Evolutionary conservation across 495 filamentous ascomycete species (phyloP).

Genomic region (Lepraria neglecta): DNA sequence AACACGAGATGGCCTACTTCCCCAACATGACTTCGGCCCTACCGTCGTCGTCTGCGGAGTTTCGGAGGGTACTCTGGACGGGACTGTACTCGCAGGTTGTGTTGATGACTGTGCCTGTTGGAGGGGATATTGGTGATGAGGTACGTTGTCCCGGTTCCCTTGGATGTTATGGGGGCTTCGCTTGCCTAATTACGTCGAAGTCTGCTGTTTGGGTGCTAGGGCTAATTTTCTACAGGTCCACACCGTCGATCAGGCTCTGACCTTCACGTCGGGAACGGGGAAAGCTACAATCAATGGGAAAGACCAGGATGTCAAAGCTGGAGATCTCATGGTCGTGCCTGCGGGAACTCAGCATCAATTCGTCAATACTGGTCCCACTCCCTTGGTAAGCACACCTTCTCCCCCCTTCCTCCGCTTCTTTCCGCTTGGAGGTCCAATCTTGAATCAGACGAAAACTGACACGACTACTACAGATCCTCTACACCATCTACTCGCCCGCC

Average conservation of each 20-base stretch:
- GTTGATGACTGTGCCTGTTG: constrained; percentile 57
- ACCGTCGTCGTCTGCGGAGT: constrained; percentile 47
- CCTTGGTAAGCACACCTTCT: constrained; percentile 8
- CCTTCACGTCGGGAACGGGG: constrained; percentile 53
- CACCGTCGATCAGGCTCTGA: constrained; percentile 58
- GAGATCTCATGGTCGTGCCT: constrained; percentile 57
- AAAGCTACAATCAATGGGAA: constrained; percentile 53
- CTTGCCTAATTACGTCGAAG: background rate
- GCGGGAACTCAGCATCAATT: constrained; percentile 64
- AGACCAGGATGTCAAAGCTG: constrained; percentile 52
- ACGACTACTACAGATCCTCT: constrained; percentile 43
- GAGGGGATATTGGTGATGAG: constrained; percentile 61
- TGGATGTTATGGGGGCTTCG: background rate
- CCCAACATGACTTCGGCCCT: constrained; percentile 47
- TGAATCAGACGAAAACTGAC: background rate
- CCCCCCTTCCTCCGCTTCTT: background rate
- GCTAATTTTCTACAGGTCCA: constrained; percentile 31
- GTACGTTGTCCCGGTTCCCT: constrained; percentile 29
- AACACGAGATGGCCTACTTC: constrained; percentile 54
- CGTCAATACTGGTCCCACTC: constrained; percentile 45
- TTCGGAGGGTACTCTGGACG: constrained; percentile 56
- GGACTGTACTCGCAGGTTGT: constrained; percentile 59
- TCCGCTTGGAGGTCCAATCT: background rate
- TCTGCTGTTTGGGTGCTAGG: background rate
- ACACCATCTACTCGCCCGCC: constrained; percentile 57